These are phyloP conservation scores for Phaeodactylum tricornutum DNA, from an alignment of 108 stramenopile genomes.

Conservation along the genomic window DNA sequence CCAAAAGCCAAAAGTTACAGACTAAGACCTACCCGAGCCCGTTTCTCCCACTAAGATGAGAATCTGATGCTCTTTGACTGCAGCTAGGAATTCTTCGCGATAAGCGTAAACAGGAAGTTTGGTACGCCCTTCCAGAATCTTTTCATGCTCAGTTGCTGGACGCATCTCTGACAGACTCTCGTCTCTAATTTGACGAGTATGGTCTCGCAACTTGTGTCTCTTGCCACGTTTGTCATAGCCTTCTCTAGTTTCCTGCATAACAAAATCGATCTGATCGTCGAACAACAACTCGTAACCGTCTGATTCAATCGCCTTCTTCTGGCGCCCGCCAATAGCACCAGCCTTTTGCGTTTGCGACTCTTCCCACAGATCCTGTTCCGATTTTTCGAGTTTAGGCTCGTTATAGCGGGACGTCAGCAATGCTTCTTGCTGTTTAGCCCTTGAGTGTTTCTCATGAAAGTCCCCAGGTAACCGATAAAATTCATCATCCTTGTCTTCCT, in stretches of 20 bases:
- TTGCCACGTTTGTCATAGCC: constrained; percentile 59
- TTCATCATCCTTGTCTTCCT: constrained; percentile 42
- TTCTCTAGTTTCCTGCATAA: constrained; percentile 73
- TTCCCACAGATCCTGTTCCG: constrained; percentile 97
- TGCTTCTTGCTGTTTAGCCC: constrained; percentile 51
- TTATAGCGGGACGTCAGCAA: constrained; percentile 84
- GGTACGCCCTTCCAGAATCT: constrained; percentile 82
- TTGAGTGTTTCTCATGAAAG: constrained; percentile 49
- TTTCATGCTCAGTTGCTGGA: constrained; percentile 79
- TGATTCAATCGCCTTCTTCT: constrained; percentile 12
- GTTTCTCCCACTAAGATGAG: constrained; percentile 89
- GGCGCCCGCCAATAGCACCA: constrained; percentile 5
- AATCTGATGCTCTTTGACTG: constrained; percentile 83
- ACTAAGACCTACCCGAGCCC: constrained; percentile 66
- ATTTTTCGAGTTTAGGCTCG: constrained; percentile 83
- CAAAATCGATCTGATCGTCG: constrained; percentile 96
- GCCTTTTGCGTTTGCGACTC: constrained; percentile 87
- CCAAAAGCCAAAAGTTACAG: constrained; percentile 11
- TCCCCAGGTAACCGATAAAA: constrained; percentile 71
- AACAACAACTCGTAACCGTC: constrained; percentile 86
- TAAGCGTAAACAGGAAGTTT: constrained; percentile 94
- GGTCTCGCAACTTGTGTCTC: constrained; percentile 13
- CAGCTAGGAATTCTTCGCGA: constrained; percentile 88
- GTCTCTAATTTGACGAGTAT: constrained; percentile 12
- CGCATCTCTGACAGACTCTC: constrained; percentile 12